Evolutionary conservation across 257 asterid species (phyloP), one percentile per base, ranked within the genome.

Genomic region (Gentiana straminea): DNA sequence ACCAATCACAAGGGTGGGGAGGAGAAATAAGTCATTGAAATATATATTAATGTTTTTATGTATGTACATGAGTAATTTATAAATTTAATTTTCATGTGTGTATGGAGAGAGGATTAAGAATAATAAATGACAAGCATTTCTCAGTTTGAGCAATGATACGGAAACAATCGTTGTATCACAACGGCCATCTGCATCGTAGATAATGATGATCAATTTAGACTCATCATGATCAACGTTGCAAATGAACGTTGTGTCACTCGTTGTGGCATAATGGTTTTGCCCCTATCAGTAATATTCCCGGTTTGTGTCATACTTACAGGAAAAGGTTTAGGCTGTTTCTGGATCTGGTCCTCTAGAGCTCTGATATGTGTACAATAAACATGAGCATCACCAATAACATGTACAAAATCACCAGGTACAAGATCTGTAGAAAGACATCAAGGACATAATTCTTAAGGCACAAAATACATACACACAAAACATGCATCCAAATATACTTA

Each of bases 351-450:
- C 68, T 79, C 88, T 62, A 92, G 75, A 66, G 95, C 84, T 62
- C 74, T 65, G 54, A 85, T 57, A 35, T 92, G 98, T 54, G 85
- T 88, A 51, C 50, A 79, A 60, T 92, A 92, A 65, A 85, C 91
- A 78, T 92, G 97, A 55, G 91, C 83, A 71, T 92, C 98, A 55
- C 98, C 98, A 53, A 92, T 77, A 38, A 85, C 86, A 70, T 88
- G 93, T 66, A 85, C 59, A 55, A 92, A 83, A 35, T 92, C 95
- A 54, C 97, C 98, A 33, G 97, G 97, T 59, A 75, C 73, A 64
- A 92, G 94, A 64, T 72, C 98, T 85, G 79, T 8, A 55, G 37
- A 54, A 62, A 46, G 46, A 59, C 57, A 38, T 8, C 43, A 59
- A 44, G 9, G 54, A 44, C 3, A 39, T 45, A 52, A 0, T 3